Conservation (phyloP, 2,329 filamentous ascomycete genomes). For the Nemania sp. region DNA sequence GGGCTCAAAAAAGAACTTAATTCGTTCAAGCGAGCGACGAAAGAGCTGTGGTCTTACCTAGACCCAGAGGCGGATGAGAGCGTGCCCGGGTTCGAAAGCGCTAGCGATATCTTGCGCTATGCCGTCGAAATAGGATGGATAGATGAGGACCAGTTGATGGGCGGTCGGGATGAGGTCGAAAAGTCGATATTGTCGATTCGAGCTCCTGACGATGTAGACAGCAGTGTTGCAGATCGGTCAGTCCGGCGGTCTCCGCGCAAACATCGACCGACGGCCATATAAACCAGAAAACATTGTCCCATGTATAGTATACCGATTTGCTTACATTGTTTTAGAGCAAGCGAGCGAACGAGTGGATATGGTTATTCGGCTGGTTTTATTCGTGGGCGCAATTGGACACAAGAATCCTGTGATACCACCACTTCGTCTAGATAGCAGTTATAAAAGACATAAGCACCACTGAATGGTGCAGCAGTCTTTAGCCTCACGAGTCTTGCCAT, state of each 20-base stretch:
- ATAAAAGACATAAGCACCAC: not conserved
- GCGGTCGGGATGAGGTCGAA: slow-evolving; percentile 49
- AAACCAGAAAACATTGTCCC: slow-evolving; percentile 4
- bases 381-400: slow-evolving; percentile 13
- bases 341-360: slow-evolving; percentile 33
- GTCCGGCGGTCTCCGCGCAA: slow-evolving; percentile 46
- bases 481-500: not conserved
- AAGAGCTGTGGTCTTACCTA: slow-evolving; percentile 66
- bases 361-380: slow-evolving; percentile 7
- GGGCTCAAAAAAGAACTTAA: slow-evolving; percentile 61
- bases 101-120: slow-evolving; percentile 68
- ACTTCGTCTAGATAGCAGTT: not conserved
- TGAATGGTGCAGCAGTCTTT: not conserved
- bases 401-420: not conserved
- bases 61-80: slow-evolving; percentile 62
- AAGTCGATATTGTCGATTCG: slow-evolving; percentile 52
- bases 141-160: slow-evolving; percentile 63
- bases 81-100: slow-evolving; percentile 65
- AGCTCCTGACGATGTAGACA: slow-evolving; percentile 37
- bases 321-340: slow-evolving; percentile 14
- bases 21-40: slow-evolving; percentile 61
- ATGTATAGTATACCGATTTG: slow-evolving; percentile 21
- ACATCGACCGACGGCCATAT: slow-evolving; percentile 31
- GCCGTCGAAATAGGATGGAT: slow-evolving; percentile 70
- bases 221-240: slow-evolving; percentile 31